Base-by-base conservation (phyloP, 1,284 basidiomycete genomes). In the Neolentinus lepideus region DNA sequence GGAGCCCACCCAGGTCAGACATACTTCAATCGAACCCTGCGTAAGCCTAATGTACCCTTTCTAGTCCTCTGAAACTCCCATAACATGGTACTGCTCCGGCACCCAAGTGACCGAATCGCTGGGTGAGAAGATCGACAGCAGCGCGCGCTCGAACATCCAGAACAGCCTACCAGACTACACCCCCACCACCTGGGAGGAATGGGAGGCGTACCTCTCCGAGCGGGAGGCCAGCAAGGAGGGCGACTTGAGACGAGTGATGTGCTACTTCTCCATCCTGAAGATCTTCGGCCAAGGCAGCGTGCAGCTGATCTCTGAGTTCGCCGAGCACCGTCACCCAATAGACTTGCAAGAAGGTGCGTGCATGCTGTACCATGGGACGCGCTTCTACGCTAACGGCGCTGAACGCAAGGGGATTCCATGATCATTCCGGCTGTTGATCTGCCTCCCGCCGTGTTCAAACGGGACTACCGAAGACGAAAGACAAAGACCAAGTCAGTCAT, bases 181-280 rank as follows among this genome's bases (percentile, higher is more conserved):
- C n/a, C 47, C 47, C 12, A 50, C 47, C 47, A 50, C 47, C 25
- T 50, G 47, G 47, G 47, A 50, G 27, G 24, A 10, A 12, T 50
- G 47, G 47, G 47, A 25, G 24, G 4, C 16, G 6, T 50, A 25
- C 22, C 6, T 50, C 3, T 12, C 22, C 22, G 47, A 50, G 12
- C 8, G 25, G 47, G 22, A 50, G 27, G 22, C 16, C 4, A 11
- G 22, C 14, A 50, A 25, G 6, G 11, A 50, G 24, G 14, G 47
- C 22, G 47, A 50, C 47, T 22, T 50, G 4, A 25, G 27, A 29
- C 47, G 47, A 4, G 47, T 50, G 27, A 50, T 50, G 47, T 50
- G 47, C 47, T 50, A 26, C 24, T 50, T 50, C 22, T 25, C 47
- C 22, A 50, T 50, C 22, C 47, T 50, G 24, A 50, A 50, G 47